These are phyloP conservation scores for Strigomonas galati DNA, from an alignment of 208 protist genomes.

Conservation along the genomic window DNA sequence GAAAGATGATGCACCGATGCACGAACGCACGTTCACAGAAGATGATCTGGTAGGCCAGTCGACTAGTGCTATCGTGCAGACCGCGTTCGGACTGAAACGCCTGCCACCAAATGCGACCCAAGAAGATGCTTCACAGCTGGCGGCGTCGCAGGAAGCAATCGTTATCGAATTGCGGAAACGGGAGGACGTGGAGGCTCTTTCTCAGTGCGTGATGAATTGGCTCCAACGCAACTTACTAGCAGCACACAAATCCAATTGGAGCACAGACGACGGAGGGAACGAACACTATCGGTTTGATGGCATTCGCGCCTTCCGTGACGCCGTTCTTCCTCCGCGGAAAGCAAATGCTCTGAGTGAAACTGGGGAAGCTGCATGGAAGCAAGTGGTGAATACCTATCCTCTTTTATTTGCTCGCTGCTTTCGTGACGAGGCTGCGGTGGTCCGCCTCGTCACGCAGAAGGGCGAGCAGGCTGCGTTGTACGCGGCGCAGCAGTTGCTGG, in stretches of 20 bases:
- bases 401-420: constrained; percentile 43
- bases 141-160: constrained; percentile 7
- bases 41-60: background rate
- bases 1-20: no score
- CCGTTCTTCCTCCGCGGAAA: background rate
- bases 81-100: constrained; percentile 6
- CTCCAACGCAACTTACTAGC: constrained; percentile 22
- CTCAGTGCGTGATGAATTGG: constrained; percentile 79
- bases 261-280: background rate
- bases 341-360: constrained; percentile 28
- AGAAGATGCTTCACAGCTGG: background rate
- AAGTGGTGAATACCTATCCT: constrained; percentile 23
- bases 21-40: background rate
- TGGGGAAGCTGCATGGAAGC: background rate
- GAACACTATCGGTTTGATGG: constrained; percentile 8
- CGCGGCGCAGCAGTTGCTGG: background rate
- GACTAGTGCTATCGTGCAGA: background rate
- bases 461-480: background rate
- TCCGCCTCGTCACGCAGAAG: constrained; percentile 36
- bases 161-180: constrained; percentile 24
- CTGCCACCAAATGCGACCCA: background rate
- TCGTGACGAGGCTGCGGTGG: constrained; percentile 36
- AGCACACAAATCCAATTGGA: background rate
- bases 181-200: constrained; percentile 23
- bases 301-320: constrained; percentile 16